Conservation (phyloP, 2,329 filamentous ascomycete species). For the Fonsecaea nubica region DNA sequence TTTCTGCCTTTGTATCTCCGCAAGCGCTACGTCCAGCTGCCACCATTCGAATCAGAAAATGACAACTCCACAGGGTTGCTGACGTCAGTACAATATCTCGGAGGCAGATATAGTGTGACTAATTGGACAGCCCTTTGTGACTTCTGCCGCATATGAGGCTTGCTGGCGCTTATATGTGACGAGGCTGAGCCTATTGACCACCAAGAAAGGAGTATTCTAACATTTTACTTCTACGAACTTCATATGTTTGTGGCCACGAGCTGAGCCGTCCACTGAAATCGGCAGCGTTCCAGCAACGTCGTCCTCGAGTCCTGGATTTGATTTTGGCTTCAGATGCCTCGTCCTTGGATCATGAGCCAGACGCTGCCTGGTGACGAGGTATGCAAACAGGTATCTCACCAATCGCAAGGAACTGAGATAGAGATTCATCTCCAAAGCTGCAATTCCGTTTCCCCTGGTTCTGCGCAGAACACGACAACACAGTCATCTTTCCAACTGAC, state of each 20-base stretch:
- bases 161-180: conserved; percentile 18
- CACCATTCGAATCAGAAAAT: neutral
- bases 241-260: neutral
- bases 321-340: neutral
- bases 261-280: neutral
- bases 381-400: neutral
- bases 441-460: neutral
- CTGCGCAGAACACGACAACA: no score
- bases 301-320: neutral
- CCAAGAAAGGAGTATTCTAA: neutral
- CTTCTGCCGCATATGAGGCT: neutral
- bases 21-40: neutral
- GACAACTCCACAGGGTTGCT: neutral
- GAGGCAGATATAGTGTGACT: neutral
- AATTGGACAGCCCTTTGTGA: neutral
- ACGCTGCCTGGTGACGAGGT: neutral
- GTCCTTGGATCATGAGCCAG: neutral
- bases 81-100: neutral
- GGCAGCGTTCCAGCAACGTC: neutral
- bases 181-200: neutral
- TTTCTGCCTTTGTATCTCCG: neutral
- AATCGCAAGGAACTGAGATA: neutral
- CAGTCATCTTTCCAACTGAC: neutral
- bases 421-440: neutral
- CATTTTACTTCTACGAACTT: neutral